Evolutionary conservation across 1,284 basidiomycete species (phyloP), one percentile per base, ranked within the genome.

Genomic region (Apiotrichum brassicae): DNA sequence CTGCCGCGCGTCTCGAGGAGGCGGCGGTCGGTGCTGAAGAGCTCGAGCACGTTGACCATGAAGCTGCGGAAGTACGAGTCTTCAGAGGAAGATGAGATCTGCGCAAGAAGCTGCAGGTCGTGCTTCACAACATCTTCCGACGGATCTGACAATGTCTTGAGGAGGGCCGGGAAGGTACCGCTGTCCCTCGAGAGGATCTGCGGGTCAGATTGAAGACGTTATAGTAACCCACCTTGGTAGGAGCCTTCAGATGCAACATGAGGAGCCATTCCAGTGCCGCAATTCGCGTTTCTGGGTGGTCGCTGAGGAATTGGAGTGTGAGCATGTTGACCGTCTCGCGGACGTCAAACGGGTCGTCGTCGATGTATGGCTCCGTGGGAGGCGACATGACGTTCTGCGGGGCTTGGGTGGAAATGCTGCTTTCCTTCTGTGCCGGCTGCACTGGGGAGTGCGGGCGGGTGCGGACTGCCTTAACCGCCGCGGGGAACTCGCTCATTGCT

Each of bases 121-220:
- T 92, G 85, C 69, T 94, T 94, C 69, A 99, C 91, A 26, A 97
- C 92, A 76, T 95, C 91, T 72, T 98, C 94, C 1, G 92, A 95
- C 1, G 87, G 86, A 71, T 99, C 95, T 1, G 94, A 97, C 26
- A 99, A 76, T 0, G 90, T 97, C 76, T 97, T 97, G 43, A 99
- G 78, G 45, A 99, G 74, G 0, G 91, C 90, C 9, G 92, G 91
- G 73, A 94, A 97, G 2, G 93, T 97, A 9, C 90, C 91, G 61
- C 97, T 93, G 65, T 97, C 91, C 81, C 95, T 87, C 0, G 90
- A 87, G 46, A 97, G 76, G 54, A 97, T 94, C 88, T 91, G 53
- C 16, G 5, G 1, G 26, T 44, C n/a, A 44, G 45, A 23, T 12
- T 20, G 16, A 4, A n/a, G n/a, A 23, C 12, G n/a, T 8, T 20